Evolutionary conservation across 371 early-diverging fungal species (phyloP), one percentile per base, ranked within the genome.

Genomic region (Coemansia sp.): DNA sequence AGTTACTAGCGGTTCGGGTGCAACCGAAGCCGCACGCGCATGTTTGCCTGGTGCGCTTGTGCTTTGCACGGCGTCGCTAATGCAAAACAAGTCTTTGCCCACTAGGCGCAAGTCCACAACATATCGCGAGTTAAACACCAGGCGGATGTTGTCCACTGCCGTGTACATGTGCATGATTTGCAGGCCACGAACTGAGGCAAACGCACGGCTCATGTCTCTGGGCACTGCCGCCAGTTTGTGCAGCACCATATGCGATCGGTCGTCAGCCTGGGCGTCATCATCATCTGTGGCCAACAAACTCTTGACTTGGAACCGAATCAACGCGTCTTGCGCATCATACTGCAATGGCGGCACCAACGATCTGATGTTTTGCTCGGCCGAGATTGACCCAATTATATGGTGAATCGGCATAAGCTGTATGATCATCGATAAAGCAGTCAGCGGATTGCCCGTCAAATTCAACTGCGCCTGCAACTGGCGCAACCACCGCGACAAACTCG

Each of bases 151-250:
- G 52, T 77, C 78, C 11, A 68, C 65, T 4, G 78, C 68, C 1
- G 78, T 77, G 56, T 77, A 77, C 78, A 77, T 77, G 37, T 68
- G 69, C 78, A 68, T 65, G 23, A 77, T 65, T 21, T 72, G 37
- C 51, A 77, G 62, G 0, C 64, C 78, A 2, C 62, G 37, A 44
- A 77, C 66, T 0, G 65, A 59, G 28, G 57, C 72, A 54, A 77
- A 77, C 20, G 66, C 73, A 9, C 30, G 30, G 6, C 53, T 47
- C 5, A 69, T 39, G 33, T 60, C 53, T 8, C 58, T 62, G 23
- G 57, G 20, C 40, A 57, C 9, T 0, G 58, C 37, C 40, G 55
- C 50, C 11, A 77, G 30, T 56, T 53, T 68, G 25, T 65, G 51
- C 42, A 77, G n/a, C 8, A 62, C n/a, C 59, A 72, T 14, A 6